Percentiles rank a stretch among this genome's conserved stretches.
Evolutionary conservation across 108 stramenopile genomes (phyloP).

Genomic region (Nannochloropsis gaditana): DNA sequence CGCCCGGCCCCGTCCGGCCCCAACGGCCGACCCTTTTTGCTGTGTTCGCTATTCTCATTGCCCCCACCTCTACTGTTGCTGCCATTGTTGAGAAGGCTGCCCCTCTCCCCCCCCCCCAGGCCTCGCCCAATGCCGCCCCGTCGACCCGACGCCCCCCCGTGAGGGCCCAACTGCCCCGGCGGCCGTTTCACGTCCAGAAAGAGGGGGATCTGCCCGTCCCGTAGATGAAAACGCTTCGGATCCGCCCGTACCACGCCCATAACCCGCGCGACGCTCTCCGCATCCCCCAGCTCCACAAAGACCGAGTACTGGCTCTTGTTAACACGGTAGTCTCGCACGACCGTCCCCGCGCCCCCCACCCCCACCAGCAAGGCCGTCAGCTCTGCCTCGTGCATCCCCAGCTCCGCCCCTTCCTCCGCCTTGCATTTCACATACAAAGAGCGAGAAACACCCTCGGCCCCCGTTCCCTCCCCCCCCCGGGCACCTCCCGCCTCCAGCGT

Average conservation of each 20-base stretch:
- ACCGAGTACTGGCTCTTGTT: not conserved
- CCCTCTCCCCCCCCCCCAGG: not conserved
- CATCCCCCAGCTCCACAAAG: not conserved
- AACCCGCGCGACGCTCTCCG: not conserved
- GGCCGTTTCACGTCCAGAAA: conserved; percentile 4
- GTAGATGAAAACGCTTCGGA: not conserved
- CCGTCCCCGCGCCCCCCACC: not conserved
- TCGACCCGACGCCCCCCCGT: not conserved
- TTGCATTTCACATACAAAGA: not conserved
- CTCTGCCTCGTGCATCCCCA: not conserved
- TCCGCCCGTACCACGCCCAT: not conserved
- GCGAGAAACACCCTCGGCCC: not conserved
- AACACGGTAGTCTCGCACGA: not conserved
- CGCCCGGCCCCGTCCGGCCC: not conserved
- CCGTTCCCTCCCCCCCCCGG: no score
- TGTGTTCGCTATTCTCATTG: not conserved
- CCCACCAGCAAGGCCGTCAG: conserved; percentile 3
- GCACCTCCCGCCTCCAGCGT: no score
- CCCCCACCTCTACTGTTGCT: not conserved
- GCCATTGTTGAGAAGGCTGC: not conserved
- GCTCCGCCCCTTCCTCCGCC: not conserved
- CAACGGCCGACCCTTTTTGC: not conserved
- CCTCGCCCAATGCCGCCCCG: not conserved
- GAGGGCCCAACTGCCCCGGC: conserved; percentile 7
- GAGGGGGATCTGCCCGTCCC: not conserved